Conservation (phyloP, 2,329 filamentous ascomycete species). For the Apiospora koreana region DNA sequence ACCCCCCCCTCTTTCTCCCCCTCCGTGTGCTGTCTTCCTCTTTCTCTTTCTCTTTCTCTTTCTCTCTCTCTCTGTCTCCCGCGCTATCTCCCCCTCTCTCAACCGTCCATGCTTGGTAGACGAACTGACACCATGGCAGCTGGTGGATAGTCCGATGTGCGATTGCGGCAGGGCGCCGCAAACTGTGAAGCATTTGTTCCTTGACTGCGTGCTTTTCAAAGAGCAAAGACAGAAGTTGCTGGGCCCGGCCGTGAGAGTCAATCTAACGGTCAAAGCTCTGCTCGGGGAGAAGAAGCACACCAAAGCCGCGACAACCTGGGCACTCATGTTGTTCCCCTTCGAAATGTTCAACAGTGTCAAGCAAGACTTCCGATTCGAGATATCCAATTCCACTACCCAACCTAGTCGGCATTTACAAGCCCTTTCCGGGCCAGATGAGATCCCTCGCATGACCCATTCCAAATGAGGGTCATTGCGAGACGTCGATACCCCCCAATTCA, state of each 20-base stretch:
- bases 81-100: neutral
- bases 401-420: no score
- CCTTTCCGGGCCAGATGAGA: no score
- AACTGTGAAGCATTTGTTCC: neutral
- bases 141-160: no score
- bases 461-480: no score
- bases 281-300: neutral
- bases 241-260: neutral
- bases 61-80: no score
- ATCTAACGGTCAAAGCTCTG: neutral
- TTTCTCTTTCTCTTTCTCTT: no score
- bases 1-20: neutral
- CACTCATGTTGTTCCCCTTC: neutral
- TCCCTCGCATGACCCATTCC: no score
- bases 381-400: no score
- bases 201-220: neutral
- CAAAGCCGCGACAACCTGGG: neutral
- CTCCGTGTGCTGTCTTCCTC: no score
- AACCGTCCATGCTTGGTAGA: no score
- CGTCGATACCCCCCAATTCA: no score
- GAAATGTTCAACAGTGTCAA: neutral
- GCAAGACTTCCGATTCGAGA: neutral
- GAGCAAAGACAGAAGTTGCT: neutral
- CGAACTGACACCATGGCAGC: no score
- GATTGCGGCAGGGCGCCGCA: neutral